A percentile compares a stretch with the other conserved stretches of the same genome.
phyloP scores from a whole-genome alignment of 108 stramenopile genomes.

The Pseudonitzschia delicatissima region DNA sequence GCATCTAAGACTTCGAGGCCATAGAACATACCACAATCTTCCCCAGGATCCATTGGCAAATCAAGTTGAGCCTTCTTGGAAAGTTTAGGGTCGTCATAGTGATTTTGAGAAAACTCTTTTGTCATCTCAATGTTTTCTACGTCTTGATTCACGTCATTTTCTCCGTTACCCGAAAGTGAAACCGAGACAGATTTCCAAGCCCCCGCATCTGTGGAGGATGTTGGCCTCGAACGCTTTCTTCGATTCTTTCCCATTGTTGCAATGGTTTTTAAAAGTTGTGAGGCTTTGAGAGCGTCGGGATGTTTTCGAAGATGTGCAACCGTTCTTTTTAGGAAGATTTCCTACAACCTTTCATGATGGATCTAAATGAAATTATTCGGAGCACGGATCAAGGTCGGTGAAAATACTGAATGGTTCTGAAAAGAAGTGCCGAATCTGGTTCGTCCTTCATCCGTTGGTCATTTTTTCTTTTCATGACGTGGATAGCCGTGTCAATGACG shows the following conservation, averaged over 20 bases:
- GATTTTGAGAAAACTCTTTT: slow-evolving; percentile 21
- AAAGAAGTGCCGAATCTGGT: no score
- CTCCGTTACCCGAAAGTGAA: neutral
- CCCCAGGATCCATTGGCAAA: slow-evolving; percentile 38
- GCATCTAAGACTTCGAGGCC: slow-evolving; percentile 67
- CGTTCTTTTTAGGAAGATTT: neutral
- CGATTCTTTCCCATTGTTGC: slow-evolving; percentile 2
- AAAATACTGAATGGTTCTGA: no score
- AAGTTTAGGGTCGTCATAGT: slow-evolving; percentile 41
- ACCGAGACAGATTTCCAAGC: slow-evolving; percentile 6
- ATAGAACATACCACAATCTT: slow-evolving; percentile 59
- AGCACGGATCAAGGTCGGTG: no score
- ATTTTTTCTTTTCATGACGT: no score
- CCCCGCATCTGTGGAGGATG: neutral
- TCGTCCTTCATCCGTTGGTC: no score
- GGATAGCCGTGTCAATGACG: no score
- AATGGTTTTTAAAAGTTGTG: neutral
- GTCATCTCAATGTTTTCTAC: neutral
- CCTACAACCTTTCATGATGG: neutral
- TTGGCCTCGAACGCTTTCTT: slow-evolving; percentile 6
- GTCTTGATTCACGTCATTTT: neutral
- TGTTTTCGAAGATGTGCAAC: no score
- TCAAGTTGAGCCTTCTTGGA: slow-evolving; percentile 15
- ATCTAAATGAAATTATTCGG: no score
- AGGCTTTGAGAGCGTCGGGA: neutral